Percentiles rank a stretch among this genome's conserved stretches.
Evolutionary conservation across 495 filamentous ascomycete genomes (phyloP).

Genomic region (Aspergillus ostianus): DNA sequence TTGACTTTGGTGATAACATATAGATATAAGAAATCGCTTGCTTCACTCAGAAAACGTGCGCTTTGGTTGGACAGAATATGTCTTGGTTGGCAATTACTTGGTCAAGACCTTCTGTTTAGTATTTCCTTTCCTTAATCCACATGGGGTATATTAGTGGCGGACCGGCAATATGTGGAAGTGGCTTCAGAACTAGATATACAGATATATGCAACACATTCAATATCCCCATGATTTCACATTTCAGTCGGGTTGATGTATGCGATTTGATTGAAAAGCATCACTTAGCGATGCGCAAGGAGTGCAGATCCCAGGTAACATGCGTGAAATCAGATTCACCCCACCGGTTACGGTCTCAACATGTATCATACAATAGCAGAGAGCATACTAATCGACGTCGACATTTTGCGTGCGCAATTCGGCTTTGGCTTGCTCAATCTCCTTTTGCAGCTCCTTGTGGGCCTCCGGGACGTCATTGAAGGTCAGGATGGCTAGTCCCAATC

Average conservation of each 20-base stretch:
- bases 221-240: too few species aligned
- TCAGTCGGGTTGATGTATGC: background rate
- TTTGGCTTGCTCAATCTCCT: slow-evolving; percentile 53
- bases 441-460: slow-evolving; percentile 86
- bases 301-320: background rate
- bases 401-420: slow-evolving; percentile 48
- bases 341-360: background rate
- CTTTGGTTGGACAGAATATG: background rate
- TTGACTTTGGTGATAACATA: slow-evolving; percentile 31
- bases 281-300: background rate
- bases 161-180: background rate
- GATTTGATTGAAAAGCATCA: background rate
- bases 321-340: background rate
- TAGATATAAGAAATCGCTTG: slow-evolving; percentile 13
- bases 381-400: slow-evolving; percentile 49
- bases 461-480: slow-evolving; percentile 96
- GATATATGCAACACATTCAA: too few species aligned
- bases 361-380: background rate
- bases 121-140: too few species aligned
- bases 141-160: background rate
- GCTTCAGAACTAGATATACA: too few species aligned
- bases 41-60: background rate
- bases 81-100: background rate
- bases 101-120: too few species aligned
- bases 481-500: slow-evolving; percentile 84